Evolutionary conservation across 2,329 filamentous ascomycete species (phyloP), one percentile per base, ranked within the genome.

Genomic region (Calycina marina): DNA sequence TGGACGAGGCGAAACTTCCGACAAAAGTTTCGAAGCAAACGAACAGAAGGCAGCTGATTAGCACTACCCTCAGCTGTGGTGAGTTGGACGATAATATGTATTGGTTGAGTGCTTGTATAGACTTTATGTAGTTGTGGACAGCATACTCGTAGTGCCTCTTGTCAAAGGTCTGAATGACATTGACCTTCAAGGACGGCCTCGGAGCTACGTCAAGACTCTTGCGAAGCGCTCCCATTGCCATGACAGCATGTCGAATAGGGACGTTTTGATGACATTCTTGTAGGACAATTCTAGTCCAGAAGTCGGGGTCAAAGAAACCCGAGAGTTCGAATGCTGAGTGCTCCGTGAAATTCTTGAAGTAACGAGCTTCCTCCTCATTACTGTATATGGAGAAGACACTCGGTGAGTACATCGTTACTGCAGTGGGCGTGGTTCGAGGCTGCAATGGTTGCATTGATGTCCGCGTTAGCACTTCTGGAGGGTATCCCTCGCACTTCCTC

Each of bases 221-320:
- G 49, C 77, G 76, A 15, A 80, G 55, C 3, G 72, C 72, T 11
- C 72, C 74, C 4, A 80, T 57, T 4, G 75, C 74, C 17, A 78
- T 63, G n/a, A 77, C 70, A 9, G 73, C 70, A 48, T 78, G 70
- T 9, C 68, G 67, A 38, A 80, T 70, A 15, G 74, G 61, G 5
- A 62, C 54, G 42, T 75, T 65, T 4, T 59, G 57, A 38, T 77
- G 69, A 33, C 70, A 75, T 48, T 74, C 71, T 41, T 72, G 68
- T 8, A 77, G 50, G 4, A 79, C 71, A 11, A 65, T 61, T 27
- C 61, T 60, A 2, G 62, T 70, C 73, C 74, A 80, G 47, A 79
- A 79, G 2, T 62, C 57, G 13, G 64, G 64, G 45, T 77, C 69
- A 39, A 77, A 78, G 47, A 70, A 77, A 11, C 75, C 73, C 0